phyloP scores from a whole-genome alignment of 495 filamentous ascomycete genomes.

The Aspergillus cavernicola region DNA sequence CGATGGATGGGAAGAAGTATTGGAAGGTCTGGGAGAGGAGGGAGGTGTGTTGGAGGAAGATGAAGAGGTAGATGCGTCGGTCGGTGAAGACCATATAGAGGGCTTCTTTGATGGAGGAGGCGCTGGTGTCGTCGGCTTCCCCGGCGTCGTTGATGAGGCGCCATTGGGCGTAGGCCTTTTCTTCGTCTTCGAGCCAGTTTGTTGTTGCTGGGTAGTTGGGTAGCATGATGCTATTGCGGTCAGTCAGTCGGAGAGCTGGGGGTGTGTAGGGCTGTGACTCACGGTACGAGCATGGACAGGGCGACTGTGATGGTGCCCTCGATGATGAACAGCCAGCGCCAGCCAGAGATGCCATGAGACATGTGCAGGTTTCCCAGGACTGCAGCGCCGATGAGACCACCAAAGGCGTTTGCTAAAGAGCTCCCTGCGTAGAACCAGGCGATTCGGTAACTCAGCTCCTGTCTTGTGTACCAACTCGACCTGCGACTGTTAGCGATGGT shows the following conservation, averaged over 20 bases:
- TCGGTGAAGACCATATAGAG: constrained; percentile 28
- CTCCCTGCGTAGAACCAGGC: constrained; percentile 62
- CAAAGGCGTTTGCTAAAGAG: constrained; percentile 61
- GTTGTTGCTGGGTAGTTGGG: constrained; percentile 80
- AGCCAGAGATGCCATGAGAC: constrained; percentile 54
- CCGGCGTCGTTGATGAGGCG: constrained; percentile 74
- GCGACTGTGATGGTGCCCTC: constrained; percentile 53
- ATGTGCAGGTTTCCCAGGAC: constrained; percentile 31
- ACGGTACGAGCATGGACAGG: constrained; percentile 24
- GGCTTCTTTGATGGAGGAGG: constrained; percentile 24
- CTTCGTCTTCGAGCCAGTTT: constrained; percentile 63
- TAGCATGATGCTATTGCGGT: constrained; percentile 54
- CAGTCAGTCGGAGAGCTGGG: constrained; percentile 4
- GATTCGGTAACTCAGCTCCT: constrained; percentile 46
- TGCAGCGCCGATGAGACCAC: constrained; percentile 59
- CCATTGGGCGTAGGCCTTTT: constrained; percentile 65
- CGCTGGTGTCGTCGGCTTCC: constrained; percentile 53
- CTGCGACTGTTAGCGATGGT: constrained; percentile 8
- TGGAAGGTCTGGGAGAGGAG: constrained; percentile 57
- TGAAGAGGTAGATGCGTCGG: constrained; percentile 36
- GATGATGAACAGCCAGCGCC: constrained; percentile 75
- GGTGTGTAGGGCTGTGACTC: not conserved
- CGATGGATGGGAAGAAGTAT: constrained; percentile 83
- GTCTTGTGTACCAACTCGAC: constrained; percentile 49
- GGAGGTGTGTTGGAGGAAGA: constrained; percentile 32